A percentile compares a stretch with the other conserved stretches of the same genome.
Conservation (phyloP, 2,329 filamentous ascomycete genomes). For the Parastagonospora nodorum region DNA sequence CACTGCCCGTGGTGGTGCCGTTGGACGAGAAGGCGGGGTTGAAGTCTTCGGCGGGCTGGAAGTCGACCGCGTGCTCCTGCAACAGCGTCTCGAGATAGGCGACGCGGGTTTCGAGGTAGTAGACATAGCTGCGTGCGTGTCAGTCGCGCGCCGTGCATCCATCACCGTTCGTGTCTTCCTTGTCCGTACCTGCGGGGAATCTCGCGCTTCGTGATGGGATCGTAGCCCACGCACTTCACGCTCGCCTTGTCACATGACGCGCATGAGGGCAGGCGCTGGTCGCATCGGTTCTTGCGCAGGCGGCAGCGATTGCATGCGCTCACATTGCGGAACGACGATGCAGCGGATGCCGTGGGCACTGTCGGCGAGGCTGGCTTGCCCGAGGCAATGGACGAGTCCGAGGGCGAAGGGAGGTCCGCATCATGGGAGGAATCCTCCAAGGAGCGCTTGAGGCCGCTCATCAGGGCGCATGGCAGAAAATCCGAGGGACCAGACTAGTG, state of each 20-base stretch:
- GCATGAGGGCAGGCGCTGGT: constrained; percentile 89
- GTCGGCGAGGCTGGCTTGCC: constrained; percentile 39
- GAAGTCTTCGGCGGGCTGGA: constrained; percentile 62
- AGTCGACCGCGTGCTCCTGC: constrained; percentile 67
- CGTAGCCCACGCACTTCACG: constrained; percentile 91
- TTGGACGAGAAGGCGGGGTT: constrained; percentile 48
- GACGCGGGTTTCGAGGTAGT: constrained; percentile 87
- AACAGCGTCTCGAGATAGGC: constrained; percentile 81
- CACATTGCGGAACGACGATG: constrained; percentile 61
- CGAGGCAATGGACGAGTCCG: constrained; percentile 25
- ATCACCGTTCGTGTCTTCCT: not conserved
- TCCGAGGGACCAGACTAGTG: constrained; percentile 10
- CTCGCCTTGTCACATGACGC: constrained; percentile 91
- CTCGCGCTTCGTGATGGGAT: constrained; percentile 94
- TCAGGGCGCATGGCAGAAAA: constrained; percentile 45
- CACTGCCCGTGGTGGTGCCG: constrained; percentile 22
- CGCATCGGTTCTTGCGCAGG: constrained; percentile 90
- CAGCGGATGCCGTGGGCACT: constrained; percentile 26
- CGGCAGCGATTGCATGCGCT: constrained; percentile 90
- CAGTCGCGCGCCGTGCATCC: constrained; percentile 5
- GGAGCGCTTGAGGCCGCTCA: constrained; percentile 47
- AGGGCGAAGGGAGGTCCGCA: constrained; percentile 36
- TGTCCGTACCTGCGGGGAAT: constrained; percentile 71
- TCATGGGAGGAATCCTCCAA: constrained; percentile 45
- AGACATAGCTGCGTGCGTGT: constrained; percentile 72